Percentiles rank a stretch among this genome's conserved stretches.
Evolutionary conservation across 495 filamentous ascomycete species (phyloP).

Genomic region (Neurospora sp.): DNA sequence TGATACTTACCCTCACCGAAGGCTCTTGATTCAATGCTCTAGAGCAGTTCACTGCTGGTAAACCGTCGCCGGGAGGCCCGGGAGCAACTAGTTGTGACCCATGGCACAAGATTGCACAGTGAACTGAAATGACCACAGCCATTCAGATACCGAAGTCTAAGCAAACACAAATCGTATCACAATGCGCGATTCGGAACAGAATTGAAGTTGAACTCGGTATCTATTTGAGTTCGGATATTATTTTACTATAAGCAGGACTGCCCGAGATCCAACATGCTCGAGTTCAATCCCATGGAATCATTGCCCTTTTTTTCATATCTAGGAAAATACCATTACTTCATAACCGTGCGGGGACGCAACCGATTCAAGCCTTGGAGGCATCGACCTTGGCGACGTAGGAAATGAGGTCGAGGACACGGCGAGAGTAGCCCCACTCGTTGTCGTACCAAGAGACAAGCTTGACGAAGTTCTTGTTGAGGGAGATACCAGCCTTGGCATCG

Average conservation of each 20-base stretch:
- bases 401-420: constrained; percentile 95
- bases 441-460: constrained; percentile 99
- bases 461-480: constrained; percentile 95
- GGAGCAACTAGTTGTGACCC: neutral
- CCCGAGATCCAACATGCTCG: neutral
- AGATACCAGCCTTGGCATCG: constrained; percentile 98
- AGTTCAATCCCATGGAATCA: neutral
- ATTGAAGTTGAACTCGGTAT: neutral
- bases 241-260: neutral
- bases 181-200: neutral
- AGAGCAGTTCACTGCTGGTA: neutral
- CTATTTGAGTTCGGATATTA: constrained; percentile 1
- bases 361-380: constrained; percentile 29
- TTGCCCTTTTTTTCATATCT: neutral
- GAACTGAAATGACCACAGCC: neutral
- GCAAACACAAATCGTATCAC: neutral
- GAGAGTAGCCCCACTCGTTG: constrained; percentile 82
- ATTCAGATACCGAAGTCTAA: neutral
- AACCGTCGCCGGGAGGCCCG: neutral
- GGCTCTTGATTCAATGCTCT: neutral
- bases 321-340: constrained; percentile 3
- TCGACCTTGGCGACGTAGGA: constrained; percentile 89
- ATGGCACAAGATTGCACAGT: neutral
- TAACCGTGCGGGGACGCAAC: constrained; percentile 12
- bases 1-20: neutral